Evolutionary conservation across 371 early-diverging fungal species (phyloP).

Genomic region (Mucor ambiguus): DNA sequence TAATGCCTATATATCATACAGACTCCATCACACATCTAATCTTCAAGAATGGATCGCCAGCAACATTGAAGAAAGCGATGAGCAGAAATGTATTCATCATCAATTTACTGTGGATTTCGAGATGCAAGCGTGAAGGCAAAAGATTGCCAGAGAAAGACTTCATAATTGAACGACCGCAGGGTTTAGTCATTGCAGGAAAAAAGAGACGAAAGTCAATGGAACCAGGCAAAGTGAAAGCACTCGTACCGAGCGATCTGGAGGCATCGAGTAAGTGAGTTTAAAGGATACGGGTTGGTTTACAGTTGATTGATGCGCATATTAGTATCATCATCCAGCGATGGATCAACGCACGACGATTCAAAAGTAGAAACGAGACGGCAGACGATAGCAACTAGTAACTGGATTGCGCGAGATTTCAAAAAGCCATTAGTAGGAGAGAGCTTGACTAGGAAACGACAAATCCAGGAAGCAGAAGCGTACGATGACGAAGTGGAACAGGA

Average conservation of each 20-base stretch:
- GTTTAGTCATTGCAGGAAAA: conserved; percentile 27
- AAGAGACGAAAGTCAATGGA: conserved; percentile 52
- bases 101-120: conserved; percentile 45
- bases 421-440: not conserved
- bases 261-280: conserved; percentile 13
- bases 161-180: conserved; percentile 38
- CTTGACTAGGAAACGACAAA: conserved; percentile 3
- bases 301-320: not conserved
- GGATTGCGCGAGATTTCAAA: conserved; percentile 10
- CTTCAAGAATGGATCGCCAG: conserved; percentile 51
- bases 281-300: not conserved
- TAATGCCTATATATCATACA: conserved; percentile 6
- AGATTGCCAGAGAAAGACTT: conserved; percentile 41
- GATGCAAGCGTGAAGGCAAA: conserved; percentile 40
- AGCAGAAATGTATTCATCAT: conserved; percentile 35
- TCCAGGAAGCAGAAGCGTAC: not conserved
- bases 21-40: conserved; percentile 51
- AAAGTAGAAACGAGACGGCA: conserved; percentile 12
- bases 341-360: conserved; percentile 3
- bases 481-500: conserved; percentile 5
- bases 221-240: conserved; percentile 43
- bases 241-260: conserved; percentile 12
- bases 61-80: conserved; percentile 43
- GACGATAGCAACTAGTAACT: conserved; percentile 14
- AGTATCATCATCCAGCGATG: conserved; percentile 15